Base-by-base conservation (phyloP, 2,329 filamentous ascomycete species). In the Ophiognomonia clavigignenti-juglandacearum region DNA sequence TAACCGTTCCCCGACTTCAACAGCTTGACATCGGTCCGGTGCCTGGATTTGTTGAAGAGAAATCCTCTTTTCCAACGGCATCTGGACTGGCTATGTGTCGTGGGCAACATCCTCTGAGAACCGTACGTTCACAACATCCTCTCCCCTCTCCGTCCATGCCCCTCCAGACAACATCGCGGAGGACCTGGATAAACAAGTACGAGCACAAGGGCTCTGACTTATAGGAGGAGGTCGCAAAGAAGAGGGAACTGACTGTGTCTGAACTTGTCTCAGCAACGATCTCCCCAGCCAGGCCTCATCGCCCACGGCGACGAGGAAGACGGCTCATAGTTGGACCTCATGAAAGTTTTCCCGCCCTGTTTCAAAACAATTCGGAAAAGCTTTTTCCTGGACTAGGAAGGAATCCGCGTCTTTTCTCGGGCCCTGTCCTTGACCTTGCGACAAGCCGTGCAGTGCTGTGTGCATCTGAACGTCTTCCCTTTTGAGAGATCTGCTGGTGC, bases 401-500 rank as follows among this genome's bases (percentile, higher is more conserved):
- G 24, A 20, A 48, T 41, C 1, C 26, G 11, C 40, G 31, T 42
- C 39, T 35, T 38, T 16, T 43, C 16, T 27, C 46, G 45, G 31
- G 34, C 36, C 26, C 24, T 40, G 38, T 42, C 18, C 42, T 37
- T 43, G 20, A 45, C 24, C 23, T 32, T 39, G 34, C 34, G 31
- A n/a, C n/a, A 44, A 39, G 42, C 48, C 46, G 45, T 50, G 49
- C 56, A 54, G 57, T 55, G n/a, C n/a, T n/a, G n/a, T 53, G 59
- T 55, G 50, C 56, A 32, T 51, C 56, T 58, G 13, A 18, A 19
- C 10, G 10, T 35, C 34, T 19, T 59, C 56, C 54, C 57, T 53
- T 59, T 57, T 56, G 54, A 54, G 52, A 58, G 56, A 56, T 58
- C 53, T 60, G 59, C 59, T 56, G 57, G 56, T 56, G 40, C 27